Base-by-base conservation (phyloP, 768 basidiomycete genomes). In the Lentinula sp. region DNA sequence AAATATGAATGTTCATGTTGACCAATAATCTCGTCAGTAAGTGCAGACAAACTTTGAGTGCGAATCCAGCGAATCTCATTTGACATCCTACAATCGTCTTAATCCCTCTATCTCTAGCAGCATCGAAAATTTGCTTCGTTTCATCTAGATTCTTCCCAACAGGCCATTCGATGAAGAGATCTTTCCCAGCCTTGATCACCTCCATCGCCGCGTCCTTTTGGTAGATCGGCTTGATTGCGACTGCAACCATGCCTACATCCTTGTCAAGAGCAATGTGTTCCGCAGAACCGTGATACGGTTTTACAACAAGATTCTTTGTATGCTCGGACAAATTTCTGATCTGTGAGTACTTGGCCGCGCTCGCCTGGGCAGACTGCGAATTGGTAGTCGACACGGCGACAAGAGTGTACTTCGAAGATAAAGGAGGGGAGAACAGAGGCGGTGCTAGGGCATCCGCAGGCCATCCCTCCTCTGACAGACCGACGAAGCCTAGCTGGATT, bases 81-180 rank as follows among this genome's bases (percentile, higher is more conserved):
- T 77, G 76, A 2, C 71, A 57, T 6, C 76, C 78, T 18, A 78
- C 68, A 2, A 76, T 63, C 6, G 67, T 67, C 52, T 63, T 68
- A 3, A 76, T 65, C 0, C 73, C 73, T 42, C 69, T 68, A 49
- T 52, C 56, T 35, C 63, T 68, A 0, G 73, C 77, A 2, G 67
- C 66, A 15, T 71, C 66, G 3, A 73, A 74, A 6, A 78, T 67
- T 61, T 73, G 72, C 13, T 39, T 23, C 12, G 74, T 73, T 64
- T 79, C 73, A 36, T 66, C 53, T 13, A 74, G 48, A 10, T 58
- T 67, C 28, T 54, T 66, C 1, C 75, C 78, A 16, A 66, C 72
- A 6, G 77, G 76, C 75, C 76, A 78, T 61, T 79, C 76, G 9
- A 77, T 59, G 58, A 76, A 78, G 28, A 77, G 60, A 39, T 72